Evolutionary conservation across 2,329 filamentous ascomycete species (phyloP), one percentile per base, ranked within the genome.

Genomic region (Alternaria hordeiaustralica): DNA sequence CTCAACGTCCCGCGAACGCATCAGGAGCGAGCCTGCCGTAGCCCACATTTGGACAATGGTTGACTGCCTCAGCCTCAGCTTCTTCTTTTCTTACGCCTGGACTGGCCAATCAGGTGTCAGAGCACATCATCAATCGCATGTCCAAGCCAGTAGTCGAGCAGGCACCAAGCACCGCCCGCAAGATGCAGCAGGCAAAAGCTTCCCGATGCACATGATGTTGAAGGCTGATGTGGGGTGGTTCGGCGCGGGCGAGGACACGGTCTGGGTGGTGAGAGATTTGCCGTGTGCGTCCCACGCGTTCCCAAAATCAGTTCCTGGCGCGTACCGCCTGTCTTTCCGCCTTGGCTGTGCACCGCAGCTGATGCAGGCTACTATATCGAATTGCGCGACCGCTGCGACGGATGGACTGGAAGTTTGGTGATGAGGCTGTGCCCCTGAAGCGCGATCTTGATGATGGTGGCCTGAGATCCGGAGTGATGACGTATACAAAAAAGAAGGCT

Each of bases 51-150:
- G 67, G 70, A 41, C 58, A 71, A 72, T 68, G 69, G 68, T 55
- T 64, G 53, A 66, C 46, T 50, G 63, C 60, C 65, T 71, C 67
- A 73, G 70, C 70, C 67, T 68, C 70, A 58, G 58, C 61, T 41
- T 47, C 33, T 46, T 43, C 20, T 30, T 50, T 50, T 11, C 43
- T 41, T 25, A 26, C 30, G 55, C 25, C 33, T 23, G 33, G 21
- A 59, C 55, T 44, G 41, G 25, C 68, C 66, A 67, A 67, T 67
- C 58, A 62, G 6, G 11, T 20, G 28, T 23, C 15, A 15, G n/a
- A 50, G 41, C 28, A 11, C 18, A 28, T 23, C 49, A 53, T 36
- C 20, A 54, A 60, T 23, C 11, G 23, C 13, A 18, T 55, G n/a
- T 53, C 58, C 36, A 44, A 62, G 47, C 55, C 43, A 58, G 30